These are phyloP conservation scores for Akanthomyces muscarius DNA, from an alignment of 2,329 filamentous ascomycete genomes.

Conservation along the genomic window DNA sequence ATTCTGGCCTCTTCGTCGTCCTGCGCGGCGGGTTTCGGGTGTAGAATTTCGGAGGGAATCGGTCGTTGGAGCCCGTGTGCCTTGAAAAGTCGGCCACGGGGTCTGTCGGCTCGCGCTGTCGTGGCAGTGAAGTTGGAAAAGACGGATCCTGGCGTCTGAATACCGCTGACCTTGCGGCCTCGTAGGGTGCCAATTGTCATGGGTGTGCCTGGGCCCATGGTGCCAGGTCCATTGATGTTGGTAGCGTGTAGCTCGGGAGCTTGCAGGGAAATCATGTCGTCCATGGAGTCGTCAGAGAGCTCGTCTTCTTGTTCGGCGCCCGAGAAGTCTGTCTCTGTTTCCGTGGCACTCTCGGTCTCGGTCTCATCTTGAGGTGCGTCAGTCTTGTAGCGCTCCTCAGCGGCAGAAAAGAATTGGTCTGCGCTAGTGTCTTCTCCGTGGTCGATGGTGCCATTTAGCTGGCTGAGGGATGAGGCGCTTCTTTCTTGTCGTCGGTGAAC, in stretches of 20 bases:
- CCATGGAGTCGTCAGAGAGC: slow-evolving; percentile 84
- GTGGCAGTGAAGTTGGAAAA: slow-evolving; percentile 84
- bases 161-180: slow-evolving; percentile 63
- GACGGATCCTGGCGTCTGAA: slow-evolving; percentile 79
- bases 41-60: slow-evolving; percentile 73
- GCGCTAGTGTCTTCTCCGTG: slow-evolving; percentile 79
- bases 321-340: slow-evolving; percentile 61
- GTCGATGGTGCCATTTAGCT: slow-evolving; percentile 54
- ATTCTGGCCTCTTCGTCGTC: slow-evolving; percentile 88
- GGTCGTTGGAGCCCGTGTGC: slow-evolving; percentile 68
- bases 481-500: slow-evolving; percentile 51
- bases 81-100: slow-evolving; percentile 77
- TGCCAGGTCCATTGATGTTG: slow-evolving; percentile 73
- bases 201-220: slow-evolving; percentile 76
- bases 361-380: slow-evolving; percentile 49
- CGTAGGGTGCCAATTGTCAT: slow-evolving; percentile 60
- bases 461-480: slow-evolving; percentile 43
- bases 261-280: slow-evolving; percentile 88
- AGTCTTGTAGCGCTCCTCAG: slow-evolving; percentile 68
- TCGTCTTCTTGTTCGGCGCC: slow-evolving; percentile 65
- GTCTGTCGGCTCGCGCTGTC: slow-evolving; percentile 69
- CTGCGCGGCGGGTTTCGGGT: slow-evolving; percentile 70
- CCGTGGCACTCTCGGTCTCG: slow-evolving; percentile 54
- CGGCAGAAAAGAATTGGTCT: slow-evolving; percentile 89
- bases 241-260: slow-evolving; percentile 75